Base-by-base conservation (phyloP, 345 rosid genomes). In the Populus euphratica region DNA sequence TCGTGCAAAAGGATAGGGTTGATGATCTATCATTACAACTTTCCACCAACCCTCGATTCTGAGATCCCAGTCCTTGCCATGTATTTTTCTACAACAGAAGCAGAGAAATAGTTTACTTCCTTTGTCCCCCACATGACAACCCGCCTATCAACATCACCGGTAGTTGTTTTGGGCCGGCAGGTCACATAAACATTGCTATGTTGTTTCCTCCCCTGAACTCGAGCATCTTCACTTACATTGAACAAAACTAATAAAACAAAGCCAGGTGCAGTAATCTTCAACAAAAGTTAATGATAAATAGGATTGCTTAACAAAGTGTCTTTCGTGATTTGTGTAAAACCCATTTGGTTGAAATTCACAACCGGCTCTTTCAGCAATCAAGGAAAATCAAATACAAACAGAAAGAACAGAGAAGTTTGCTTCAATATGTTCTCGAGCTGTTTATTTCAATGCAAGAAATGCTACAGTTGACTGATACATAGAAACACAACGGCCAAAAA, bases 391-490 rank as follows among this genome's bases (percentile, higher is more conserved):
- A 77, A 73, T 77, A 70, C 80, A 83, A 73, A 73, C 3, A n/a
- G 54, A 77, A 54, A 23, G 50, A 83, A 81, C 33, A 69, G n/a
- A 43, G 74, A 82, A 75, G 56, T 61, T 76, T 72, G 81, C 79
- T 82, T 83, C 56, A 39, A 10, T 52, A 76, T 75, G 96, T 84
- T 88, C 84, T 72, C 54, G 81, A 83, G 90, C 88, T 80, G 81
- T 87, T 92, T 92, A 92, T 89, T 92, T 83, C 81, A 87, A 84
- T 78, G 81, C 82, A 70, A 52, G 74, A 79, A 66, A 76, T 83
- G 63, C 73, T 82, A 79, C 81, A 68, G 81, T 73, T 31, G 68
- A 83, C 77, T 21, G 62, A 70, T 78, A 84, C 72, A 79, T 20
- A 43, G 74, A 52, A 80, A 83, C 70, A 59, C 63, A 72, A 66